Conservation (phyloP, 331 rosid species). For the Quercus tomentella region DNA sequence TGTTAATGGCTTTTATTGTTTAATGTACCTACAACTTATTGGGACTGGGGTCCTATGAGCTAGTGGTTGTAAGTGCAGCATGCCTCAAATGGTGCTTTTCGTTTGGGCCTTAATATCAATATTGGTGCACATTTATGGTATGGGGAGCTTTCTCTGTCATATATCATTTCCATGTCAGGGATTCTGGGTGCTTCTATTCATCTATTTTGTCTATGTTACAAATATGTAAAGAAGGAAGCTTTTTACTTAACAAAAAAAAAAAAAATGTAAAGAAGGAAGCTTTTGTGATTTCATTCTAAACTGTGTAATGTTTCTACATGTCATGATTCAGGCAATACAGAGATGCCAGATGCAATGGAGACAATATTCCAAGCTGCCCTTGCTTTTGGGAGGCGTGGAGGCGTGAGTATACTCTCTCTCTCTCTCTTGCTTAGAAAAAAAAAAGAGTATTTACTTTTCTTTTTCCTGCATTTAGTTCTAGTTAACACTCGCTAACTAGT, state of each 20-base stretch:
- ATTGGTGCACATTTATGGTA: background rate
- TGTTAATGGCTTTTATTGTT: background rate
- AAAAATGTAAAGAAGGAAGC: background rate
- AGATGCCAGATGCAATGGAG: conserved; percentile 99
- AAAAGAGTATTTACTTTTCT: conserved; percentile 10
- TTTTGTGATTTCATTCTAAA: conserved; percentile 14
- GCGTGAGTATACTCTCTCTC: conserved; percentile 43
- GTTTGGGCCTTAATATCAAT: background rate
- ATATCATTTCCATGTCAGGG: background rate
- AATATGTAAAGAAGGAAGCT: background rate
- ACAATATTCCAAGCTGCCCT: conserved; percentile 94
- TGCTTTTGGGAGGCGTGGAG: conserved; percentile 84
- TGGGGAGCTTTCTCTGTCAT: background rate
- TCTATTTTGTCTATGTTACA: background rate
- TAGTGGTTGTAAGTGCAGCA: background rate
- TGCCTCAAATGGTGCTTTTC: background rate
- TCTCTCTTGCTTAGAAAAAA: too few species aligned
- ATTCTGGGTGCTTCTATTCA: background rate
- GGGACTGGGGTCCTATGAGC: background rate
- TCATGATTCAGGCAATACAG: conserved; percentile 64
- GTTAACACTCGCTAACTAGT: conserved; percentile 7
- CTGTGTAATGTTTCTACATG: background rate
- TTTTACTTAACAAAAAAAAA: background rate
- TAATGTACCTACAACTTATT: background rate
- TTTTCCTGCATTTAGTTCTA: conserved; percentile 5